Evolutionary conservation across 2,329 filamentous ascomycete genomes (phyloP), one percentile per base, ranked within the genome.

Genomic region (Calycina herbarum): DNA sequence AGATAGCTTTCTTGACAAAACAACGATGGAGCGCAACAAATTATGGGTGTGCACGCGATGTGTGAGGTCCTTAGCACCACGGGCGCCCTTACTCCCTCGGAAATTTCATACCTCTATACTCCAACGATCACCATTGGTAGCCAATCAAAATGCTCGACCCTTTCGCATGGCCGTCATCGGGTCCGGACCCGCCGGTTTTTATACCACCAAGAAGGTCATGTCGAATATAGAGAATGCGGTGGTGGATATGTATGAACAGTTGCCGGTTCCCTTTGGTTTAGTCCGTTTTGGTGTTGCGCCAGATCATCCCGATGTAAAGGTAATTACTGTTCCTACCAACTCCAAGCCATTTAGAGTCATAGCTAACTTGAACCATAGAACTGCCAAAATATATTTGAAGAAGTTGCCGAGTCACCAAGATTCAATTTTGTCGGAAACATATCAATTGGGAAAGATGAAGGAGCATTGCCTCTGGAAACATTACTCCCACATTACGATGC

Each of bases 261-360:
- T 98, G 48, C 95, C 95, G 0, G 93, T 96, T 3, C 95, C 95
- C 0, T 99, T 92, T 76, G 95, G 95, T 0, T 84, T 99, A 64
- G 94, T 96, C 60, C 85, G 95, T 64, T 97, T 95, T 75, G 95
- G 95, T 8, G 95, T 99, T 66, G 96, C 95, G n/a, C 95, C 95
- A 5, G 95, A 99, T 77, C 95, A 99, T 79, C 94, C 95, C 0
- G 94, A 99, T 80, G 95, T 99, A 71, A 99, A 99, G 87, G 93
- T 95, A 66, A 51, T 24, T 10, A 1, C 4, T 24, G 48, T 54
- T 20, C 54, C 24, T 6, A 33, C 27, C 27, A 17, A 27, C 13
- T 33, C 27, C 59, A 17, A n/a, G 24, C 15, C 48, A 2, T 27
- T 4, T n/a, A 20, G 27, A 63, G 31, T 3, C n/a, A 29, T 29